These are phyloP conservation scores for Pyrenochaeta sp. DNA, from an alignment of 2,329 filamentous ascomycete genomes.

Conservation along the genomic window DNA sequence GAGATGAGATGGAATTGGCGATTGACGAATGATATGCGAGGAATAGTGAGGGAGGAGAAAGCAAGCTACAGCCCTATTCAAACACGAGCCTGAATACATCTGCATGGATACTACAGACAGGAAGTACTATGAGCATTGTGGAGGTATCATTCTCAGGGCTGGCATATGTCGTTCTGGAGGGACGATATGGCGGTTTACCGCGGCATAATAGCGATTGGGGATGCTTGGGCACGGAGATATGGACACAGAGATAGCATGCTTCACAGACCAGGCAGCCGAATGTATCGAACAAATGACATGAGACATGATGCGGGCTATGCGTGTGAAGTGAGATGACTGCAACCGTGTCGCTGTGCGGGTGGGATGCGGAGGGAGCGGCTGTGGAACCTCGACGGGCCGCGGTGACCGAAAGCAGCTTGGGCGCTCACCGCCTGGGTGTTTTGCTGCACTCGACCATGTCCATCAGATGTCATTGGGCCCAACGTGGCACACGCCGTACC, in stretches of 20 bases:
- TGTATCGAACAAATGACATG: too few relatives aligned
- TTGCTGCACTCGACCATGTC: conserved; percentile 29
- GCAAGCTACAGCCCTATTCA: neutral
- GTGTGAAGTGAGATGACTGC: neutral
- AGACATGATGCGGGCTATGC: too few relatives aligned
- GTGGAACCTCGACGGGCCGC: conserved; percentile 31
- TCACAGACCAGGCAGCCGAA: too few relatives aligned
- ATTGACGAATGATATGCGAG: conserved; percentile 2
- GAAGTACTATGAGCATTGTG: too few relatives aligned
- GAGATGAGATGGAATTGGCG: conserved; percentile 3
- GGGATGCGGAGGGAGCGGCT: conserved; percentile 1
- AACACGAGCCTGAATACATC: too few relatives aligned
- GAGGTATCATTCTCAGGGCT: too few relatives aligned
- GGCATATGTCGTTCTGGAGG: too few relatives aligned
- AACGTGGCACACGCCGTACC: conserved; percentile 42
- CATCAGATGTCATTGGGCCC: conserved; percentile 41
- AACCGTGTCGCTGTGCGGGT: neutral
- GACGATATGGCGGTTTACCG: too few relatives aligned
- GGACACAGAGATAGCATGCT: too few relatives aligned
- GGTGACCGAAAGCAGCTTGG: conserved; percentile 36
- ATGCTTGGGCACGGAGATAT: too few relatives aligned
- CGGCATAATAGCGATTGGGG: too few relatives aligned
- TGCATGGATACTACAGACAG: too few relatives aligned
- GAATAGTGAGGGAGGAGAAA: neutral
- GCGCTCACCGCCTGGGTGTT: conserved; percentile 34